Percentiles rank a stretch among this genome's conserved stretches.
These are phyloP conservation scores for Coriaria nepalensis DNA, from an alignment of 306 rosid species.

Conservation along the genomic window DNA sequence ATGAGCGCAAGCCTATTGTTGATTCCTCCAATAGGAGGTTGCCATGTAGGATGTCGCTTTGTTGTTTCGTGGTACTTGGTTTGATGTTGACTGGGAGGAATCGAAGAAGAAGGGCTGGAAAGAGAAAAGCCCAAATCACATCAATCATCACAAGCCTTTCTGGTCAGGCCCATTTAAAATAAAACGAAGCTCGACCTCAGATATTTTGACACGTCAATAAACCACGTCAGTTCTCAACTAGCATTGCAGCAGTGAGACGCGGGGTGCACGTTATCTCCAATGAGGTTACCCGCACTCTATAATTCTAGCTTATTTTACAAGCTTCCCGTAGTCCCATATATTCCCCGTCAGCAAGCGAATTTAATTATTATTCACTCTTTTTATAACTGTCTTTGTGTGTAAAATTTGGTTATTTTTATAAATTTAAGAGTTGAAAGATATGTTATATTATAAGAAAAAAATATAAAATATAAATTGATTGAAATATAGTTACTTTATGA, in stretches of 20 bases:
- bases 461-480: no score
- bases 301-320: conserved; percentile 5
- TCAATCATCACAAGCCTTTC: neutral
- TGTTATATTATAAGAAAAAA: no score
- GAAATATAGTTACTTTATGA: no score
- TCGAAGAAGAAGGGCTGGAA: neutral
- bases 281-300: neutral
- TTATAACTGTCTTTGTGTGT: no score
- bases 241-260: neutral
- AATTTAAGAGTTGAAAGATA: no score
- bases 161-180: neutral
- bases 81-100: no score
- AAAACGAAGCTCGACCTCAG: conserved; percentile 1
- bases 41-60: conserved; percentile 21
- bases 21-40: conserved; percentile 21
- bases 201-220: conserved; percentile 7
- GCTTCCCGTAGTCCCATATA: no score
- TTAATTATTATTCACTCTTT: no score
- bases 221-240: conserved; percentile 7
- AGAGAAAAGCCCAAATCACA: neutral
- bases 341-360: no score
- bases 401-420: no score
- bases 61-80: neutral
- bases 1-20: conserved; percentile 20
- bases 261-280: neutral